These are phyloP conservation scores for Phialophora tarda DNA, from an alignment of 2,329 filamentous ascomycete genomes.

Conservation along the genomic window DNA sequence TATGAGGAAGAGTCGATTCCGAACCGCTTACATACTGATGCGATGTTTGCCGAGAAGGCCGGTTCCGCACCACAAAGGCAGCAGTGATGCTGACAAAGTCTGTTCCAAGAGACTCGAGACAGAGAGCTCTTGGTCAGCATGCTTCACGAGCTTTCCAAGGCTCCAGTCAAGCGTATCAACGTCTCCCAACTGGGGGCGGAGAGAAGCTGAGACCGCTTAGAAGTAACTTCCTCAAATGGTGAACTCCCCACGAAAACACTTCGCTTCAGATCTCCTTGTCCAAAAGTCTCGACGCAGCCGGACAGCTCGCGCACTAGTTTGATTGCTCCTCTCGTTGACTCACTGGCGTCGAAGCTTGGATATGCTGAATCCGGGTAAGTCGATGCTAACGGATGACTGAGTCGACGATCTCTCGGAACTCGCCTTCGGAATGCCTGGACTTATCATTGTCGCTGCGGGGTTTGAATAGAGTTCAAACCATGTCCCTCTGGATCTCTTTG, in stretches of 20 bases:
- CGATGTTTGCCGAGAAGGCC: slow-evolving; percentile 18
- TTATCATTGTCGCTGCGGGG: too few species aligned
- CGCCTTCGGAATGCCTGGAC: too few species aligned
- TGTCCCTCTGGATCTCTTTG: neutral
- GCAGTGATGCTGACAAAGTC: neutral
- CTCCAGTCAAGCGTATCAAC: neutral
- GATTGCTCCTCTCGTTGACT: neutral
- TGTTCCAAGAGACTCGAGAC: neutral
- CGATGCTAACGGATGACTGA: neutral
- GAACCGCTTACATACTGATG: slow-evolving; percentile 21
- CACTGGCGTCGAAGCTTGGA: neutral
- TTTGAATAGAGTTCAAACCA: neutral
- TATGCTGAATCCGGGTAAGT: neutral
- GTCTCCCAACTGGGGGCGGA: neutral
- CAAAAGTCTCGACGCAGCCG: neutral
- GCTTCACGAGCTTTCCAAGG: neutral
- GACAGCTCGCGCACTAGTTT: neutral
- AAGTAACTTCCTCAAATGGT: neutral
- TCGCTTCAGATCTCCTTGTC: neutral
- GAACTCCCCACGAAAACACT: neutral
- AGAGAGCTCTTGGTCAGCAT: neutral
- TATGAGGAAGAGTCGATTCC: slow-evolving; percentile 12
- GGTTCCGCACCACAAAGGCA: neutral
- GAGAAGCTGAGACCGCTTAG: neutral
- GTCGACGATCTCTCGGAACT: neutral